These are phyloP conservation scores for Barnettozyma californica DNA, from an alignment of 805 yeast genomes.

Conservation along the genomic window DNA sequence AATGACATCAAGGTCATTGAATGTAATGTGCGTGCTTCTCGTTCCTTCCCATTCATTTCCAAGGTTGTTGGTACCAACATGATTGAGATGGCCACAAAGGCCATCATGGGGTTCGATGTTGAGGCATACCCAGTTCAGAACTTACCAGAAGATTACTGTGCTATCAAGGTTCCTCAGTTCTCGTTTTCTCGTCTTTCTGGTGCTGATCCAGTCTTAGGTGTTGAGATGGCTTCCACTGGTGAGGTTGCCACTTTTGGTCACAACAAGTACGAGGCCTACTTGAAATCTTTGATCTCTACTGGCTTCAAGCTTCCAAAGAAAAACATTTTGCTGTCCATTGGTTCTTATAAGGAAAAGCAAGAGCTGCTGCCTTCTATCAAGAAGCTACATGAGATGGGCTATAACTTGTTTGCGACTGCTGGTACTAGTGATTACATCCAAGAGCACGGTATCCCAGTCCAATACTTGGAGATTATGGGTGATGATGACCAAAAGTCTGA, in stretches of 20 bases:
- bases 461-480: slow-evolving; percentile 82
- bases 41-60: slow-evolving; percentile 97
- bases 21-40: slow-evolving; percentile 98
- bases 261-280: slow-evolving; percentile 94
- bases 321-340: slow-evolving; percentile 88
- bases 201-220: slow-evolving; percentile 97
- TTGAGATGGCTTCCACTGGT: slow-evolving; percentile 99
- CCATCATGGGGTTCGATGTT: slow-evolving; percentile 83
- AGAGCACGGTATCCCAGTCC: slow-evolving; percentile 92
- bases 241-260: slow-evolving; percentile 97
- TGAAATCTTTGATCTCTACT: slow-evolving; percentile 90
- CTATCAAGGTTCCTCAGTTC: slow-evolving; percentile 95
- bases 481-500: slow-evolving; percentile 81
- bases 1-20: slow-evolving; percentile 96
- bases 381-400: slow-evolving; percentile 79
- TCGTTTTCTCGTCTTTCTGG: slow-evolving; percentile 96
- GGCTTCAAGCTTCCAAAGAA: slow-evolving; percentile 95
- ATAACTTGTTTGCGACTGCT: slow-evolving; percentile 90
- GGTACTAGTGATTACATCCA: slow-evolving; percentile 98
- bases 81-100: slow-evolving; percentile 96
- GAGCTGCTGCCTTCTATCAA: slow-evolving; percentile 86
- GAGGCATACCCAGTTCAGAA: slow-evolving; percentile 86
- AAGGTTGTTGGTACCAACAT: slow-evolving; percentile 95
- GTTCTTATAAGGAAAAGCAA: slow-evolving; percentile 93
- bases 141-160: slow-evolving; percentile 91